These are phyloP conservation scores for Wickerhamiella parazyma DNA, from an alignment of 805 yeast species.

Conservation along the genomic window DNA sequence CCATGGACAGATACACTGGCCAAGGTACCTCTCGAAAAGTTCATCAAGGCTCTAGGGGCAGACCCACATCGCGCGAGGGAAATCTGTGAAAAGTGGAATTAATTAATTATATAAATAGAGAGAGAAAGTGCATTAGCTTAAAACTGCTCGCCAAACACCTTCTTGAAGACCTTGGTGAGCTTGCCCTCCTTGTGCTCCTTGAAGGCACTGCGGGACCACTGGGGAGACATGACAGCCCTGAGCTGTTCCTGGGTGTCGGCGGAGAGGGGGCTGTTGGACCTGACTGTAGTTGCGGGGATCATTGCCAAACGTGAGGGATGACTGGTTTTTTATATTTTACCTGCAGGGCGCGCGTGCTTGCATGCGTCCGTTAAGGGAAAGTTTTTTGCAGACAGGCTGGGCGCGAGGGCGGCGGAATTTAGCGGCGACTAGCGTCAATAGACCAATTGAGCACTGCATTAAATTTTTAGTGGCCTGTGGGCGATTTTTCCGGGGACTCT, in stretches of 20 bases:
- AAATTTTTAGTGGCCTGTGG: not conserved
- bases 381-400: not conserved
- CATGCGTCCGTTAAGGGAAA: not conserved
- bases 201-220: slow-evolving; percentile 6
- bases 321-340: not conserved
- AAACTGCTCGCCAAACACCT: slow-evolving; percentile 6
- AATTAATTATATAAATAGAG: not conserved
- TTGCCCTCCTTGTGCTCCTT: slow-evolving; percentile 6
- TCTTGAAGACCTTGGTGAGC: slow-evolving; percentile 2
- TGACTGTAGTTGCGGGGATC: slow-evolving; percentile 1
- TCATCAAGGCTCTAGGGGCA: not conserved
- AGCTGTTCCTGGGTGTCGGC: slow-evolving; percentile 1
- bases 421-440: not conserved
- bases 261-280: not conserved
- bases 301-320: not conserved
- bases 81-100: not conserved
- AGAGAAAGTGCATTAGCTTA: not conserved
- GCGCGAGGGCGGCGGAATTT: not conserved
- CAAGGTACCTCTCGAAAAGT: not conserved
- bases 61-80: not conserved
- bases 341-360: no score
- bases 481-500: not conserved
- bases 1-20: slow-evolving; percentile 6
- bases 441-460: not conserved
- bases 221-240: slow-evolving; percentile 6